Evolutionary conservation across 257 asterid species (phyloP).

Genomic region (Haberlea rhodopensis): DNA sequence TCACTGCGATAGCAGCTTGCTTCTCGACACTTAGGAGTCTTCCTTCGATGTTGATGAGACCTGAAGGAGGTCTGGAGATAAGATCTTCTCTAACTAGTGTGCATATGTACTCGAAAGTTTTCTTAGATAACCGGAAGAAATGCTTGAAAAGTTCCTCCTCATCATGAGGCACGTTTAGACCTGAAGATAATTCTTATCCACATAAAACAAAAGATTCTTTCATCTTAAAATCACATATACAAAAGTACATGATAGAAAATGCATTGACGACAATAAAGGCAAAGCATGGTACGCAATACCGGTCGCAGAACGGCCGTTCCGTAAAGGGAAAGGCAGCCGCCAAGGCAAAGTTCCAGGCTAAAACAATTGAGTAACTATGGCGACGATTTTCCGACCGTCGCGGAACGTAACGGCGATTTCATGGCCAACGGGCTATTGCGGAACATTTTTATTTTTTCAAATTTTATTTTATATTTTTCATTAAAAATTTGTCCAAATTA

Average conservation of each 20-base stretch:
- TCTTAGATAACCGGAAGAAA: conserved; percentile 81
- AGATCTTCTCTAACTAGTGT: conserved; percentile 89
- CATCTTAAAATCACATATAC: conserved; percentile 3
- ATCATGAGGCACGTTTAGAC: conserved; percentile 42
- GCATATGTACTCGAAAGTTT: conserved; percentile 75
- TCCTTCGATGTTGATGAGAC: conserved; percentile 95
- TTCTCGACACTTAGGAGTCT: conserved; percentile 95
- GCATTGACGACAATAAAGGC: too few species aligned
- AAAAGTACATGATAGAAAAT: background rate
- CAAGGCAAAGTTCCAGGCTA: too few species aligned
- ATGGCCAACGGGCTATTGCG: too few species aligned
- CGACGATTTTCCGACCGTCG: too few species aligned
- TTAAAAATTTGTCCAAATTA: too few species aligned
- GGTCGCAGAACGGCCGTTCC: too few species aligned
- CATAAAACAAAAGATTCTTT: conserved; percentile 10
- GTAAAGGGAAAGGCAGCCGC: too few species aligned
- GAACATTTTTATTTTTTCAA: too few species aligned
- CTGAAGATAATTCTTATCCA: conserved; percentile 28
- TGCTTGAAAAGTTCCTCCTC: conserved; percentile 85
- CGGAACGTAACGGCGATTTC: too few species aligned
- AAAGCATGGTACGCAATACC: too few species aligned
- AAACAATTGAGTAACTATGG: too few species aligned
- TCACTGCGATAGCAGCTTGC: conserved; percentile 91
- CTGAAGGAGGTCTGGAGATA: conserved; percentile 97
- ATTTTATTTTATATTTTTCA: too few species aligned